These are phyloP conservation scores for Saccharomyces hybrid DNA, from an alignment of 1,139 yeast genomes.

Conservation along the genomic window DNA sequence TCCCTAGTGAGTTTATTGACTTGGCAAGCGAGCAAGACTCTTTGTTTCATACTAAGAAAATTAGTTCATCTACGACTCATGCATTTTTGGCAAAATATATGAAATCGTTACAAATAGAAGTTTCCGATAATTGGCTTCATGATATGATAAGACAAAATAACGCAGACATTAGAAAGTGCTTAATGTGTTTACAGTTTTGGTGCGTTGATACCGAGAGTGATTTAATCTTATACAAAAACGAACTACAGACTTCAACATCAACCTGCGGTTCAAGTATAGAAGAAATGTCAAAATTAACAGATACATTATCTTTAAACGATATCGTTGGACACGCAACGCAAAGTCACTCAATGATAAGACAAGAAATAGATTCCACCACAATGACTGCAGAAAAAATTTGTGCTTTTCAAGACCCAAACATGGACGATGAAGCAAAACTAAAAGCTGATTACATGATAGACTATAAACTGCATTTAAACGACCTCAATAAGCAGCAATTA, in stretches of 20 bases:
- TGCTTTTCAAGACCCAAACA: constrained; percentile 30
- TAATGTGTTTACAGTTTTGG: constrained; percentile 51
- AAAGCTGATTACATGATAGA: constrained; percentile 26
- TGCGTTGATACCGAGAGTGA: constrained; percentile 17
- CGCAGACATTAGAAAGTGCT: constrained; percentile 49
- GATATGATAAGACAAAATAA: constrained; percentile 33
- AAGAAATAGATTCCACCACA: constrained; percentile 36
- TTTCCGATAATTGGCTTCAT: constrained; percentile 35
- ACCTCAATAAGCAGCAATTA: constrained; percentile 24
- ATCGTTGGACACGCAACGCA: constrained; percentile 28
- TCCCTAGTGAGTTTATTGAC: constrained; percentile 50
- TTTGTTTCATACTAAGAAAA: constrained; percentile 30
- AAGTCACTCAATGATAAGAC: constrained; percentile 36
- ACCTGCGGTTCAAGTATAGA: neutral
- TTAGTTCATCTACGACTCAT: constrained; percentile 30
- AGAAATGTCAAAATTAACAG: constrained; percentile 20
- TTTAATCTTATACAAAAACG: constrained; percentile 33
- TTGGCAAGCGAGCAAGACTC: constrained; percentile 41
- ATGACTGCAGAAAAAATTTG: constrained; percentile 33
- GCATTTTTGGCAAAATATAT: constrained; percentile 34
- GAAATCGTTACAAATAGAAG: constrained; percentile 32
- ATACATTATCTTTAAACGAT: constrained; percentile 38
- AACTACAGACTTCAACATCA: neutral
- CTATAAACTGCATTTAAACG: constrained; percentile 20
- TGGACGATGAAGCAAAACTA: constrained; percentile 24